phyloP scores from a whole-genome alignment of 192 early-diverging fungal species.

The Dissophora ornata region DNA sequence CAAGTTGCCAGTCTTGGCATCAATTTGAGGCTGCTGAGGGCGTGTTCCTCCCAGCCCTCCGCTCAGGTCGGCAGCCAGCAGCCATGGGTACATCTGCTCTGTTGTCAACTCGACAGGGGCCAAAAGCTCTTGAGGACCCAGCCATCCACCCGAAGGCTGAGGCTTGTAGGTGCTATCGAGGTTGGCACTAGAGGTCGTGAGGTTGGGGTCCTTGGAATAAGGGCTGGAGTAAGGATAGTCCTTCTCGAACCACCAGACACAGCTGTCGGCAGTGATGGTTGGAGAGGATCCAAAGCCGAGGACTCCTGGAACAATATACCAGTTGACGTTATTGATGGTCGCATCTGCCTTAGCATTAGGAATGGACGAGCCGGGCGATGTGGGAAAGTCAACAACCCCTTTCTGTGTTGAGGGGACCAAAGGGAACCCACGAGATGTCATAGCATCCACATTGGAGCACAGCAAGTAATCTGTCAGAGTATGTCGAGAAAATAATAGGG shows the following conservation, averaged over 20 bases:
- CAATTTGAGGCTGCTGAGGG: constrained; percentile 36
- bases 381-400: constrained; percentile 50
- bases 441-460: constrained; percentile 60
- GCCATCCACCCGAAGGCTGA: constrained; percentile 62
- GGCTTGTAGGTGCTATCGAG: constrained; percentile 52
- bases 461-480: constrained; percentile 56
- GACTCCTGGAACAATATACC: constrained; percentile 45
- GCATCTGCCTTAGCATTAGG: constrained; percentile 45
- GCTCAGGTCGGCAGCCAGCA: constrained; percentile 35
- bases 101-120: constrained; percentile 43
- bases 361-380: constrained; percentile 35
- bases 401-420: constrained; percentile 26
- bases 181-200: constrained; percentile 40
- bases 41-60: constrained; percentile 56
- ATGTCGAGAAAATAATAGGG: no score
- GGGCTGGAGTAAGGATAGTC: constrained; percentile 49
- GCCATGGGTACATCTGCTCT: constrained; percentile 54
- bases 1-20: constrained; percentile 18
- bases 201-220: constrained; percentile 41
- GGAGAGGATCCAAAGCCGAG: constrained; percentile 31
- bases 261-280: constrained; percentile 43
- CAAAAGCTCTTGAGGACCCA: constrained; percentile 38
- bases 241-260: constrained; percentile 59
- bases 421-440: constrained; percentile 46
- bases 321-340: constrained; percentile 49